These are phyloP conservation scores for Nicotiana sylvestris DNA, from an alignment of 257 asterid genomes.

Conservation along the genomic window DNA sequence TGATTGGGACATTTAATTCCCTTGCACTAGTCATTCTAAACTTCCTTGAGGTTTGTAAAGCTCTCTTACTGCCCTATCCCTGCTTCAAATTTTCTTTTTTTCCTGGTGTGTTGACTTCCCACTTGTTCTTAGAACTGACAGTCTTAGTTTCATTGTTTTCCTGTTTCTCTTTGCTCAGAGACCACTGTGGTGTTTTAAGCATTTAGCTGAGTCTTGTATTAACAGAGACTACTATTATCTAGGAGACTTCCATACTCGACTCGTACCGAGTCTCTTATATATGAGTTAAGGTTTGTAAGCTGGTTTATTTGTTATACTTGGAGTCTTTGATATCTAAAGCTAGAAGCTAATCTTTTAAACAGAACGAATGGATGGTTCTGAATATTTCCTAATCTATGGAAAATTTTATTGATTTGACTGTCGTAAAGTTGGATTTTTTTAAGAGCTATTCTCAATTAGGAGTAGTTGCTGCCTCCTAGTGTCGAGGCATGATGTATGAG, in stretches of 20 bases:
- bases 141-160: conserved; percentile 13
- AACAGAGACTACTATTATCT: conserved; percentile 68
- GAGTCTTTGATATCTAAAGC: neutral
- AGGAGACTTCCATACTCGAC: conserved; percentile 81
- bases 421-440: neutral
- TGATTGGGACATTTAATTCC: conserved; percentile 70
- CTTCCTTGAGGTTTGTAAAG: conserved; percentile 41
- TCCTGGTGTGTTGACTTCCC: neutral
- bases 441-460: neutral
- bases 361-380: neutral
- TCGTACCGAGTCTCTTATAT: conserved; percentile 54
- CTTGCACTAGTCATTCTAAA: conserved; percentile 69
- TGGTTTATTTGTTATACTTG: neutral
- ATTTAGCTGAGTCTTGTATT: conserved; percentile 43
- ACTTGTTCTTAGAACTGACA: no score
- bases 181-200: conserved; percentile 82
- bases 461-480: neutral
- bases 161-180: conserved; percentile 44
- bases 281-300: conserved; percentile 50
- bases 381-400: neutral
- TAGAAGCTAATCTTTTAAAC: neutral
- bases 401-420: no score
- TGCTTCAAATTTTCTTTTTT: neutral
- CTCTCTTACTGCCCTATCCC: neutral
- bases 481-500: neutral